Base-by-base conservation (phyloP, 2,329 filamentous ascomycete genomes). In the Fusarium sp. region DNA sequence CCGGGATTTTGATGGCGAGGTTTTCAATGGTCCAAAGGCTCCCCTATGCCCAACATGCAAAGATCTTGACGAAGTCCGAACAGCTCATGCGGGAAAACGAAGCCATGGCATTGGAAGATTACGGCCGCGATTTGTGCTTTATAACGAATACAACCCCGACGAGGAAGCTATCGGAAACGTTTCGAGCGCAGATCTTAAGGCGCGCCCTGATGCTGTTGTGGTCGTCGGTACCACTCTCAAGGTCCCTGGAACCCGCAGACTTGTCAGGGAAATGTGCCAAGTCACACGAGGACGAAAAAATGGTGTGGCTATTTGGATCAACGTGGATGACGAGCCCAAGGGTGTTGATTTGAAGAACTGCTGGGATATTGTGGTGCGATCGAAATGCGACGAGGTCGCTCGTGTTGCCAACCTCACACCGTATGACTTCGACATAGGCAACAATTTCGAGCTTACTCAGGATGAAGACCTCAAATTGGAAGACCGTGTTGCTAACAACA, bases 131-230 rank as follows among this genome's bases (percentile, higher is more conserved):
- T 98, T 99, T 84, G 95, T 98, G 7, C 87, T 99, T 12, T 99
- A 99, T 83, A 98, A 98, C 78, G 96, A 99, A 80, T 92, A 93
- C 79, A 98, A 98, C 77, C 96, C 96, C 1, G 96, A 99, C 72
- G 94, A 96, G 73, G 95, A 98, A 74, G 95, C 96, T 16, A 99
- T 99, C 78, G 95, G 95, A 45, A 93, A 93, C 24, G 95, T 97
- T 43, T 94, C 95, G 54, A 90, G 90, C 71, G 91, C 95, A 7
- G 96, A 99, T 78, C 84, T 98, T 63, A 92, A 94, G 66, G 88
- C 91, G 44, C 88, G 94, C 40, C 95, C 96, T 1, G 96, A 98
- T 79, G 95, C 95, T 20, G 88, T 99, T 27, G 90, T 99, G 72
- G 96, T 99, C 29, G 96, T 97, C 11, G 96, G 96, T 55, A 99